These are phyloP conservation scores for Fusarium vanettenii DNA, from an alignment of 2,329 filamentous ascomycete species.

Conservation along the genomic window DNA sequence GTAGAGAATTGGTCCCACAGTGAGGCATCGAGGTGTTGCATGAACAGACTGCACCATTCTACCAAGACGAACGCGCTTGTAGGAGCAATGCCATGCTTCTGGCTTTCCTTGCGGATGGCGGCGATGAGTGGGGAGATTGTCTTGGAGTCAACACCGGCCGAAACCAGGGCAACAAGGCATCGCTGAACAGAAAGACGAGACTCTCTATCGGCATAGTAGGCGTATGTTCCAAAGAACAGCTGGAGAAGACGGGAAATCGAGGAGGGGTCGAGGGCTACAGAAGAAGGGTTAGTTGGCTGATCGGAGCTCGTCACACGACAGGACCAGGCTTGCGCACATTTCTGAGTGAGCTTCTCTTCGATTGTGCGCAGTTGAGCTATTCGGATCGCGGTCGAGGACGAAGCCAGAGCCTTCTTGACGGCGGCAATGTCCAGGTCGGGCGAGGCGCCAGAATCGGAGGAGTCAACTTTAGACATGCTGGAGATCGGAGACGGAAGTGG, in stretches of 20 bases:
- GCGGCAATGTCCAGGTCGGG: conserved; percentile 62
- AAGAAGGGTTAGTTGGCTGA: conserved; percentile 32
- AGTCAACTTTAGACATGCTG: conserved; percentile 51
- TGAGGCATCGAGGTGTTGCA: conserved; percentile 74
- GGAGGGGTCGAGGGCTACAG: conserved; percentile 59
- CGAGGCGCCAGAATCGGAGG: conserved; percentile 57
- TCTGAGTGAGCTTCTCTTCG: conserved; percentile 66
- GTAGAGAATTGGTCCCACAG: conserved; percentile 73
- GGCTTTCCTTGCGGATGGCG: conserved; percentile 76
- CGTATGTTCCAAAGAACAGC: conserved; percentile 87
- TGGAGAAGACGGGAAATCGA: conserved; percentile 69
- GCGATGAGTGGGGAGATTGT: conserved; percentile 73
- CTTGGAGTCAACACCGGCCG: conserved; percentile 63
- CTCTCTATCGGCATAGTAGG: conserved; percentile 85
- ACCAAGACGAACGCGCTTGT: conserved; percentile 88
- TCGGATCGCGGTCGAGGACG: conserved; percentile 70
- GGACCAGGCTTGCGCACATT: conserved; percentile 56
- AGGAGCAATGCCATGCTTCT: conserved; percentile 81
- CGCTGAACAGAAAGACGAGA: conserved; percentile 86
- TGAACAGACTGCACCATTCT: conserved; percentile 87
- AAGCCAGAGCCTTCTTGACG: conserved; percentile 64
- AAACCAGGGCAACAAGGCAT: conserved; percentile 78
- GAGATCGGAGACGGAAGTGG: conserved; percentile 35
- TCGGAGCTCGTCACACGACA: conserved; percentile 4
- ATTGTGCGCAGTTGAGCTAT: conserved; percentile 66